A percentile compares a stretch with the other conserved stretches of the same genome.
These are phyloP conservation scores for Clitoria ternatea DNA, from an alignment of 306 rosid species.

Conservation along the genomic window DNA sequence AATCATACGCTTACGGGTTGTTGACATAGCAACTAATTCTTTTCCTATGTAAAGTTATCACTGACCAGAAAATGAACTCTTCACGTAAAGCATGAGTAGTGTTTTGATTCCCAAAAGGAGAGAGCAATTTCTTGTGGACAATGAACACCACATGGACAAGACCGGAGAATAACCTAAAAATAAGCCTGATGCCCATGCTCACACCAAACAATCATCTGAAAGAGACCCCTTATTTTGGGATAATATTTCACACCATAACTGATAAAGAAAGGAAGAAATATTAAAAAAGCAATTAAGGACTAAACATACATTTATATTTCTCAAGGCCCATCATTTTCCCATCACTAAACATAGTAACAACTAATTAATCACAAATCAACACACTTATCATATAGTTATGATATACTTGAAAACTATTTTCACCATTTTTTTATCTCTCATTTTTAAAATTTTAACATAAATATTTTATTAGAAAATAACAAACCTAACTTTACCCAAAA, in stretches of 20 bases:
- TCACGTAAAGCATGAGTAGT: background rate
- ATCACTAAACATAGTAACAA: background rate
- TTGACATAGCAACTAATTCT: background rate
- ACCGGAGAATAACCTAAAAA: background rate
- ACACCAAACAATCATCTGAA: background rate
- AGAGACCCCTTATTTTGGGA: no score
- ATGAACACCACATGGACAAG: background rate
- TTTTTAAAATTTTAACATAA: no score
- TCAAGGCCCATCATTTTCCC: constrained; percentile 15
- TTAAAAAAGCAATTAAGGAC: background rate
- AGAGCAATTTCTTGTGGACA: background rate
- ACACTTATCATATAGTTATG: no score
- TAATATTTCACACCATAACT: background rate
- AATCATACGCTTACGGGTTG: no score
- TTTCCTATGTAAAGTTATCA: background rate
- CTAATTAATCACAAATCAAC: background rate
- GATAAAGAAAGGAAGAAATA: no score
- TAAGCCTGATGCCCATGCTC: background rate
- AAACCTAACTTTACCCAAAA: no score
- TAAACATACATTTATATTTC: background rate
- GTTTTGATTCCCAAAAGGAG: background rate
- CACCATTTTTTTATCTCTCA: no score
- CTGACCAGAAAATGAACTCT: background rate
- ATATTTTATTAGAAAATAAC: no score
- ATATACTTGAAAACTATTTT: no score